Evolutionary conservation across 169 alveolate species (phyloP).

Genomic region (Eimeria brunetti): DNA sequence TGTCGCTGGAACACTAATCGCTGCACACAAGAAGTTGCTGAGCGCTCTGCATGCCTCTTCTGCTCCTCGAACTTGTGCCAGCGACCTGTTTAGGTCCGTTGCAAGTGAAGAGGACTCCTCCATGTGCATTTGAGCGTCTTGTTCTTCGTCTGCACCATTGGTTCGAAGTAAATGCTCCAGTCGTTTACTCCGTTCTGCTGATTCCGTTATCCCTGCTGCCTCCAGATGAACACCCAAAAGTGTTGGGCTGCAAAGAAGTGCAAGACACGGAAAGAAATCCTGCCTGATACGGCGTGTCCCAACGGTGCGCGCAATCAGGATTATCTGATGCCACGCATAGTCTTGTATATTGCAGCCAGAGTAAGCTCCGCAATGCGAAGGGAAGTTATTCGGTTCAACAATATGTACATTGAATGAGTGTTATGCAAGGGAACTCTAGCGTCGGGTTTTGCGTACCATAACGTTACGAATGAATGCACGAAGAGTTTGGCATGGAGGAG

Average conservation of each 20-base stretch:
- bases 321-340: not conserved
- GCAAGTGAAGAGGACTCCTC: not conserved
- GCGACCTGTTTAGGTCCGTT: not conserved
- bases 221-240: conserved; percentile 52
- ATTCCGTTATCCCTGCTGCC: conserved; percentile 57
- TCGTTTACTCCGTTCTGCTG: conserved; percentile 32
- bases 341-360: not conserved
- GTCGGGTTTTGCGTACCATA: conserved; percentile 26
- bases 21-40: conserved; percentile 40
- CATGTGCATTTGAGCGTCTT: conserved; percentile 9
- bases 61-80: conserved; percentile 57
- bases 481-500: conserved; percentile 56
- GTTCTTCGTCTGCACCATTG: not conserved
- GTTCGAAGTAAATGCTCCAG: conserved; percentile 61
- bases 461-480: conserved; percentile 40
- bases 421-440: not conserved
- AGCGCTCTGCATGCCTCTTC: conserved; percentile 70
- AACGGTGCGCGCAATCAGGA: not conserved
- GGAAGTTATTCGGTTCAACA: not conserved
- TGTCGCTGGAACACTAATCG: not conserved
- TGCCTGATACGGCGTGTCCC: not conserved
- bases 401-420: not conserved
- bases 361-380: not conserved
- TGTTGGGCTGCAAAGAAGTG: conserved; percentile 49
- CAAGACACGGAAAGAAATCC: not conserved